phyloP scores from a whole-genome alignment of 148 eudicot species.

The Camellia sinensis region DNA sequence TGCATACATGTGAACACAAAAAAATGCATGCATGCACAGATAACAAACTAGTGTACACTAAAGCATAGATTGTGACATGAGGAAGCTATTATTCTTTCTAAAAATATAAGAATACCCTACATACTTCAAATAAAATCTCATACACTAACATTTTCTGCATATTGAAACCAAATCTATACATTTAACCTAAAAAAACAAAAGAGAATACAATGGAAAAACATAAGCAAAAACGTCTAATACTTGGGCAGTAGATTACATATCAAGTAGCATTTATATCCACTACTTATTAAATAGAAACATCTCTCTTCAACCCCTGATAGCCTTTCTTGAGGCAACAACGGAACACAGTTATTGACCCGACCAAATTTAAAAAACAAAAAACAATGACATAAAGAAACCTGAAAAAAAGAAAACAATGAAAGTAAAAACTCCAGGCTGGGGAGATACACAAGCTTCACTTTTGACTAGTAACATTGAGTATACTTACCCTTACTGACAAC shows the following conservation, averaged over 20 bases:
- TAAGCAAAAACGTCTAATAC: neutral
- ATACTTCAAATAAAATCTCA: neutral
- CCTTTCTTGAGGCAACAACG: neutral
- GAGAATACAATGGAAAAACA: neutral
- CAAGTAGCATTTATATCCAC: neutral
- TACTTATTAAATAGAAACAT: neutral
- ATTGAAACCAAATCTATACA: neutral
- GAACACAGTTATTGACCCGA: neutral
- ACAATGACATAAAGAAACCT: neutral
- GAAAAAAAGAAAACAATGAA: neutral
- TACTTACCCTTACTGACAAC: conserved; percentile 41
- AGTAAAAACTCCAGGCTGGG: neutral
- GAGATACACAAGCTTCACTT: neutral
- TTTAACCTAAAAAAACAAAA: neutral
- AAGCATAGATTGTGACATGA: neutral
- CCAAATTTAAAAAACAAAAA: neutral
- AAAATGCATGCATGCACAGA: neutral
- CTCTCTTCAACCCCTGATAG: neutral
- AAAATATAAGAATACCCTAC: neutral
- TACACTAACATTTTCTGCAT: neutral
- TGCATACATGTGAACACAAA: neutral
- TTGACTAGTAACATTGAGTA: neutral
- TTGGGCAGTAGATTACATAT: neutral
- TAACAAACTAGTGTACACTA: neutral
- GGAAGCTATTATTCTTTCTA: neutral